phyloP scores from a whole-genome alignment of 306 rosid genomes.

The Sphenostylis stenocarpa region DNA sequence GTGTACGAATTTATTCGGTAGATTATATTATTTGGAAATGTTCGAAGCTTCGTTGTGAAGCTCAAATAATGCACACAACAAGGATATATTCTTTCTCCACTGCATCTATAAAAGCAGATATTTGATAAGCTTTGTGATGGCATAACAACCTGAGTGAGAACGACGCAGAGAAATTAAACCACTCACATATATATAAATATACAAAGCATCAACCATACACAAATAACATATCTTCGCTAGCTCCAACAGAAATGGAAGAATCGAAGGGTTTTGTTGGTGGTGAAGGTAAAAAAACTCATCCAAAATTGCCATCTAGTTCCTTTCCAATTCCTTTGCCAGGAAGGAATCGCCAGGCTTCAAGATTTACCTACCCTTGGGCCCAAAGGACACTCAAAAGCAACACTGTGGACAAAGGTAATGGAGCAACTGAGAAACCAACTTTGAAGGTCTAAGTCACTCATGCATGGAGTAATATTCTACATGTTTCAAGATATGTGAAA shows the following conservation, averaged over 20 bases:
- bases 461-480: neutral
- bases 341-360: constrained; percentile 11
- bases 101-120: constrained; percentile 26
- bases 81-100: constrained; percentile 22
- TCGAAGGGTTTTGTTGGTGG: neutral
- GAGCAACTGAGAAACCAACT: constrained; percentile 1
- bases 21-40: neutral
- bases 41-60: constrained; percentile 21
- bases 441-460: constrained; percentile 1
- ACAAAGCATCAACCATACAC: neutral
- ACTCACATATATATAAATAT: neutral
- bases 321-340: constrained; percentile 41
- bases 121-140: neutral
- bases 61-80: neutral
- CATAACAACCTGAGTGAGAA: constrained; percentile 23
- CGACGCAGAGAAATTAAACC: neutral
- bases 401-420: neutral
- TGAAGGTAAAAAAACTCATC: constrained; percentile 24
- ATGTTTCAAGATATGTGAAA: neutral
- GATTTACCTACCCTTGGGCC: neutral
- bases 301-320: constrained; percentile 26
- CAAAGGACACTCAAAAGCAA: neutral
- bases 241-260: neutral
- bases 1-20: neutral
- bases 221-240: neutral